A percentile compares a stretch with the other conserved stretches of the same genome.
These are phyloP conservation scores for Lipomyces spencermartinsiae DNA, from an alignment of 805 yeast species.

Conservation along the genomic window DNA sequence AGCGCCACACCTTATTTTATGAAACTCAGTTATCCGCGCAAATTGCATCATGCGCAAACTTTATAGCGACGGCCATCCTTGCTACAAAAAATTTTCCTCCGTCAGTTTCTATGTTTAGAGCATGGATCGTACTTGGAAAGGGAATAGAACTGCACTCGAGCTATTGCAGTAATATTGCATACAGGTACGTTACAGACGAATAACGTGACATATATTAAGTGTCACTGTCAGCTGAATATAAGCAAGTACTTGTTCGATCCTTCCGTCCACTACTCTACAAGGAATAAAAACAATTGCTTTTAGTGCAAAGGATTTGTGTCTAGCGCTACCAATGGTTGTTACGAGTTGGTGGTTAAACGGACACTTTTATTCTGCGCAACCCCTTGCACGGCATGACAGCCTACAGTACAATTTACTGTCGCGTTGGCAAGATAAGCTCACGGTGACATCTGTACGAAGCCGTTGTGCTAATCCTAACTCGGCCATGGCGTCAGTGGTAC, in stretches of 20 bases:
- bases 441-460: neutral
- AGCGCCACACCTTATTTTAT: constrained; percentile 27
- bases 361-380: no score
- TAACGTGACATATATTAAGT: no score
- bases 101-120: neutral
- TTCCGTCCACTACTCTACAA: neutral
- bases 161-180: neutral
- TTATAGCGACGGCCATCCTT: neutral
- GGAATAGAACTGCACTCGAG: neutral
- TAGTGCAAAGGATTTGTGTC: no score
- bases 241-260: neutral
- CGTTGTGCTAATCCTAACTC: neutral
- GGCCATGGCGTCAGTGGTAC: neutral
- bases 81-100: neutral
- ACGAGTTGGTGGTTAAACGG: neutral
- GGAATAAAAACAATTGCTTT: no score
- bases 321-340: no score
- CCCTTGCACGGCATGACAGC: no score
- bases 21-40: neutral
- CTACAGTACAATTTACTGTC: no score
- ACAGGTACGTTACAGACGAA: no score
- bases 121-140: neutral
- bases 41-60: neutral
- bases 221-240: no score
- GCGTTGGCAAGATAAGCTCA: neutral